These are phyloP conservation scores for Pelargonium australe DNA, from an alignment of 441 rosid genomes.

Conservation along the genomic window DNA sequence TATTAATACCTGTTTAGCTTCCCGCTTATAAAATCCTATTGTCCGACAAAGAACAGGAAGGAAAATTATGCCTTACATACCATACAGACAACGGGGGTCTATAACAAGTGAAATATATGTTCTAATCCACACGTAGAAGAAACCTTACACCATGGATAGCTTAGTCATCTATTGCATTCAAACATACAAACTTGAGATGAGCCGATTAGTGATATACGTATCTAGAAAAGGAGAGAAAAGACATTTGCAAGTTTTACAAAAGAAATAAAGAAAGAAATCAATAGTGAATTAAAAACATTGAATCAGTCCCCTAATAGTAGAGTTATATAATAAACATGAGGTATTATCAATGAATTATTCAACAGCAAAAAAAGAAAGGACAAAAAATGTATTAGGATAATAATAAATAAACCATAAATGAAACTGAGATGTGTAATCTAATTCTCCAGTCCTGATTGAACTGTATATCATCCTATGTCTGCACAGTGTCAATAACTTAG, in stretches of 20 bases:
- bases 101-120: neutral
- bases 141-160: conserved; percentile 1
- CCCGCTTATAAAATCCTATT: neutral
- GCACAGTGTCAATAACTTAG: neutral
- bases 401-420: neutral
- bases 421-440: neutral
- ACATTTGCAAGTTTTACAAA: too few species aligned
- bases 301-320: neutral
- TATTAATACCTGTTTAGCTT: neutral
- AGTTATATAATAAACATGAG: neutral
- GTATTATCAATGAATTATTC: neutral
- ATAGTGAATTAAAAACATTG: too few species aligned
- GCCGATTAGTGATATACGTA: too few species aligned
- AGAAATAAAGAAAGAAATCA: too few species aligned
- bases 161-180: neutral
- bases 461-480: neutral
- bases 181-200: conserved; percentile 1
- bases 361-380: neutral
- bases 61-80: neutral
- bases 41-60: neutral
- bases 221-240: too few species aligned
- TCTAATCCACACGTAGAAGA: neutral
- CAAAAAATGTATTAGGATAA: neutral
- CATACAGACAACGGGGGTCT: neutral
- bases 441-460: conserved; percentile 1